phyloP scores from a whole-genome alignment of 352 stramenopile species.

The Phytophthora pini region DNA sequence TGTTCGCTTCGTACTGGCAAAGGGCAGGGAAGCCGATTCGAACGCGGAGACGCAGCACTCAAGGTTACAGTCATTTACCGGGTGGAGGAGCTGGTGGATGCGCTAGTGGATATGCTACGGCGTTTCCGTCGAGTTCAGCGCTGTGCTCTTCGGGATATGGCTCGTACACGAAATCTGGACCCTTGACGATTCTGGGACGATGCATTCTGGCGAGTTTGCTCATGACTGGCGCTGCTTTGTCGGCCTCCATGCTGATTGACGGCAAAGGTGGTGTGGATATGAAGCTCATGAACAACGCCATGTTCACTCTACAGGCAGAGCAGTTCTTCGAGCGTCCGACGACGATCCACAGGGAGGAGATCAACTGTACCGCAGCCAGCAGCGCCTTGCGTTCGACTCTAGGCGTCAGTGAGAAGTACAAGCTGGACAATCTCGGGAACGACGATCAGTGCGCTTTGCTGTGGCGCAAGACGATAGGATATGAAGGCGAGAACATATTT shows the following conservation, averaged over 20 bases:
- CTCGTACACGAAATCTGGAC: constrained; percentile 39
- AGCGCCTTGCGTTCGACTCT: constrained; percentile 55
- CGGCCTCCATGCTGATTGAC: constrained; percentile 56
- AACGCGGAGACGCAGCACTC: constrained; percentile 30
- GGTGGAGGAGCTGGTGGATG: constrained; percentile 28
- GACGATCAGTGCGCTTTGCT: constrained; percentile 68
- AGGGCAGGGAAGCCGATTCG: constrained; percentile 27
- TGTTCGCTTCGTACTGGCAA: constrained; percentile 57
- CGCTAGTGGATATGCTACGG: constrained; percentile 30
- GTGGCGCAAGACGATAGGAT: constrained; percentile 68
- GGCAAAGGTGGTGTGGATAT: constrained; percentile 60
- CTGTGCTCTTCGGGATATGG: constrained; percentile 29
- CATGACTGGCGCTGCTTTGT: constrained; percentile 43
- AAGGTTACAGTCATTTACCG: constrained; percentile 27
- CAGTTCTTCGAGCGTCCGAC: constrained; percentile 55
- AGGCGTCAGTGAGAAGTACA: constrained; percentile 51
- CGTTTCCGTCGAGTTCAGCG: constrained; percentile 28
- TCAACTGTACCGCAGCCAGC: constrained; percentile 71
- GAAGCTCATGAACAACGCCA: constrained; percentile 76
- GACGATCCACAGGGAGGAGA: constrained; percentile 51
- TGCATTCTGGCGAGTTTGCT: constrained; percentile 42
- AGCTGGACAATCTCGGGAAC: constrained; percentile 53
- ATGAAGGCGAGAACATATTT: constrained; percentile 58
- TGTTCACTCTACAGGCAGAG: constrained; percentile 68
- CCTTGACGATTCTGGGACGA: constrained; percentile 33